Evolutionary conservation across 2,329 filamentous ascomycete species (phyloP), one percentile per base, ranked within the genome.

Genomic region (Colletotrichum sp.): DNA sequence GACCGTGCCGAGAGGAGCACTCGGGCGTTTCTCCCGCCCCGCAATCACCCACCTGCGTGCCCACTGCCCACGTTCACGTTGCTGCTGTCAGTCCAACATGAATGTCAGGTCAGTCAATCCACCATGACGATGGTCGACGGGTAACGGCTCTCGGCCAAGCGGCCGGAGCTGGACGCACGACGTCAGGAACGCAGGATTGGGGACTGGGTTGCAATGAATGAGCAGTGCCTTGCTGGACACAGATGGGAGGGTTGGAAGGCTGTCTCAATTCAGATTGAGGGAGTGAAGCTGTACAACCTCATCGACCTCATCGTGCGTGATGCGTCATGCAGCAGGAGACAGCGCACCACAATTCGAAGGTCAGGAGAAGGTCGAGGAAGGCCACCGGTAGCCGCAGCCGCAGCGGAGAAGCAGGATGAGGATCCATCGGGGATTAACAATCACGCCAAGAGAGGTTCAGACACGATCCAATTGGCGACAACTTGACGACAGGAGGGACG

Each of bases 301-400:
- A 76, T 76, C 73, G 63, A 73, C 73, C 73, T 76, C 73, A 76
- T 76, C 73, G 73, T 73, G 73, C 70, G 63, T 76, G 68, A 55
- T 57, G 64, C 70, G 28, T 59, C 70, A 72, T 68, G 64, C 73
- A 73, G 49, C 34, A 21, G 57, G 24, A 62, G 59, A 60, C 24
- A 70, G 44, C 18, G 34, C 59, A 32, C 9, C 63, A 36, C 34
- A 52, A 39, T 39, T n/a, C 13, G n/a, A n/a, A 21, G 21, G 32
- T n/a, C 26, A 24, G 32, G 67, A 66, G 18, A 34, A 32, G 28
- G 32, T 12, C 12, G 55, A 55, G 36, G 13, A 60, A 65, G 34
- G 64, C 32, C 8, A 66, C 39, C 39, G 34, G 62, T 21, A 44
- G 26, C 52, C 59, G 62, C 16, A 44, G 26, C 55, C 59, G 59